Conservation (phyloP, 495 filamentous ascomycete species). For the Hypoxylon lenormandii region DNA sequence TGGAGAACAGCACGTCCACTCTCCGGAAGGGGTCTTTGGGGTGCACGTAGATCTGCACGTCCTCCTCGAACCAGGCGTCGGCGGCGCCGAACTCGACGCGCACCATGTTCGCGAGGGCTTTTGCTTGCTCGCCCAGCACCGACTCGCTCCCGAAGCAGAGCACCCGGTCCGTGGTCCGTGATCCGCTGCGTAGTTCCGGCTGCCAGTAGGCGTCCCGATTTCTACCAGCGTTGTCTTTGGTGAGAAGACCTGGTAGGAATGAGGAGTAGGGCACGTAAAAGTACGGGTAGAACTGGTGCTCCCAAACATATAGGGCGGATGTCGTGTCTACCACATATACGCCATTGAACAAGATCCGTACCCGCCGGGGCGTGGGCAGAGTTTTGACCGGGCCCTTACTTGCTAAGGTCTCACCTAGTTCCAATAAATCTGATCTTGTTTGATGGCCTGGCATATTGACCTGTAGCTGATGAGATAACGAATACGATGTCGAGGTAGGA, state of each 20-base stretch:
- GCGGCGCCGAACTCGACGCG: conserved; percentile 40
- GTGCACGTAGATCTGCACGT: conserved; percentile 66
- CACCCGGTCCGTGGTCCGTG: conserved; percentile 24
- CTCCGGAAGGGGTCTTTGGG: conserved; percentile 72
- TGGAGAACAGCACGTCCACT: conserved; percentile 66
- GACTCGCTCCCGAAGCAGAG: conserved; percentile 29
- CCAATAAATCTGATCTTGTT: conserved; percentile 29
- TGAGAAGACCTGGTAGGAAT: not conserved
- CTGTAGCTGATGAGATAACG: no score
- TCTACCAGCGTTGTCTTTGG: not conserved
- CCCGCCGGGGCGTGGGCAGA: conserved; percentile 49
- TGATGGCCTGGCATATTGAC: conserved; percentile 13
- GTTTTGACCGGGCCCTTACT: conserved; percentile 50
- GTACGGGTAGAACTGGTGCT: conserved; percentile 49
- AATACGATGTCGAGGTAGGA: no score
- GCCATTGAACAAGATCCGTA: conserved; percentile 51
- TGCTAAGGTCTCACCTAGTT: conserved; percentile 45
- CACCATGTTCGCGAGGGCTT: conserved; percentile 19
- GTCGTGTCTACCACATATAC: conserved; percentile 53
- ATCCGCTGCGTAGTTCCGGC: conserved; percentile 3
- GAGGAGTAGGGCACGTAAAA: conserved; percentile 43
- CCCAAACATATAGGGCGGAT: conserved; percentile 53
- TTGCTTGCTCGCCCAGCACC: not conserved
- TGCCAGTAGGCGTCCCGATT: not conserved
- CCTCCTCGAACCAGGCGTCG: conserved; percentile 72